phyloP scores from a whole-genome alignment of 2,329 filamentous ascomycete genomes.

The Colletotrichum tabaci region DNA sequence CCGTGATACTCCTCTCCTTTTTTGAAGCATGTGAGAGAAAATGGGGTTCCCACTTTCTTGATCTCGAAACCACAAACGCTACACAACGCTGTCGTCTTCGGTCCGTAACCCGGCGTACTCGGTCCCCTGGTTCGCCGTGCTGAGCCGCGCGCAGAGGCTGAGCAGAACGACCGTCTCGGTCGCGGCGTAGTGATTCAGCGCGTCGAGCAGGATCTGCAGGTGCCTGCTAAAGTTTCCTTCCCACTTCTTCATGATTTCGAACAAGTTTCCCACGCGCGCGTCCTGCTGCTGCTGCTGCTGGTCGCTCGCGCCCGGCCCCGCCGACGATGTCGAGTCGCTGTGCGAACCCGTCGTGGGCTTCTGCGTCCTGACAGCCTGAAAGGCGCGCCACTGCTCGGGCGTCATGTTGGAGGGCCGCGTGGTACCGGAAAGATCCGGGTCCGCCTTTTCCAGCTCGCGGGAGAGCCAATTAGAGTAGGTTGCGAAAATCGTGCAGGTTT shows the following conservation, averaged over 20 bases:
- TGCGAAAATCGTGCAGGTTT: slow-evolving; percentile 94
- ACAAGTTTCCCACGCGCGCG: slow-evolving; percentile 79
- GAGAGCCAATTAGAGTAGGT: slow-evolving; percentile 90
- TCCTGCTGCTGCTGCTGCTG: slow-evolving; percentile 53
- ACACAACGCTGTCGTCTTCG: slow-evolving; percentile 65
- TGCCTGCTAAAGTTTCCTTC: slow-evolving; percentile 94
- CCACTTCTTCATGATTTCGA: slow-evolving; percentile 91
- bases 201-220: slow-evolving; percentile 93
- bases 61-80: background rate
- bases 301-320: slow-evolving; percentile 48
- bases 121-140: slow-evolving; percentile 84
- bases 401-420: slow-evolving; percentile 73
- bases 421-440: slow-evolving; percentile 79
- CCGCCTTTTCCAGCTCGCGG: slow-evolving; percentile 85
- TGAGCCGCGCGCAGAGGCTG: slow-evolving; percentile 86
- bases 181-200: slow-evolving; percentile 95
- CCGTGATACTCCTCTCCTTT: slow-evolving; percentile 9
- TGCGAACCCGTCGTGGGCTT: slow-evolving; percentile 52
- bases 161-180: slow-evolving; percentile 96
- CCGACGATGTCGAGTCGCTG: slow-evolving; percentile 53
- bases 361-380: slow-evolving; percentile 65
- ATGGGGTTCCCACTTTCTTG: no score
- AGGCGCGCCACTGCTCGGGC: slow-evolving; percentile 72
- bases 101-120: slow-evolving; percentile 72
- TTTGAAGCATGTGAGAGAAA: slow-evolving; percentile 8